Percentiles rank a stretch among this genome's conserved stretches.
phyloP scores from a whole-genome alignment of 2,329 filamentous ascomycete species.

The Scedosporium dehoogii region DNA sequence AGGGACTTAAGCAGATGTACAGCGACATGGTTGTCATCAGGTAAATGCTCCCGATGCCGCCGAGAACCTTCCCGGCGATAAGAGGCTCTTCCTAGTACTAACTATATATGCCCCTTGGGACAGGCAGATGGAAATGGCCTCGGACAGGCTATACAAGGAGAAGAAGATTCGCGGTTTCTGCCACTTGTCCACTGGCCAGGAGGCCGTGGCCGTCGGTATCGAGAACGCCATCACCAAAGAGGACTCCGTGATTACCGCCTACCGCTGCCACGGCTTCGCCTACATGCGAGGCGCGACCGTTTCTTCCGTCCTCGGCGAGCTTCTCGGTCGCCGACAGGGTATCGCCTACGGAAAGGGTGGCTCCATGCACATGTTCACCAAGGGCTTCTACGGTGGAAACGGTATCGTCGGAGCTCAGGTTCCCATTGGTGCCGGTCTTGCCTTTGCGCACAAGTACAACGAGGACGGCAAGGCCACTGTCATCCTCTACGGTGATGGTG shows the following conservation, averaged over 20 bases:
- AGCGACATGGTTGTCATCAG: slow-evolving; percentile 90
- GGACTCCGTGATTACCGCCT: slow-evolving; percentile 94
- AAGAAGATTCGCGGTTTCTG: slow-evolving; percentile 99
- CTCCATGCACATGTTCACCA: slow-evolving; percentile 99
- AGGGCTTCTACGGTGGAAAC: slow-evolving; percentile 97
- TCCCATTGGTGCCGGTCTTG: slow-evolving; percentile 89
- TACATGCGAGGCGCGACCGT: slow-evolving; percentile 89
- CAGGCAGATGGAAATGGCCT: slow-evolving; percentile 99
- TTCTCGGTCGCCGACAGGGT: slow-evolving; percentile 88
- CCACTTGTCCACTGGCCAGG: slow-evolving; percentile 94
- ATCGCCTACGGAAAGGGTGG: slow-evolving; percentile 98
- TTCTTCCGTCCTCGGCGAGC: slow-evolving; percentile 89
- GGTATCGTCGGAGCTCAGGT: slow-evolving; percentile 99
- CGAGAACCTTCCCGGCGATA: background rate
- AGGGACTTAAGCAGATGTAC: slow-evolving; percentile 98
- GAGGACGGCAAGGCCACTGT: slow-evolving; percentile 77
- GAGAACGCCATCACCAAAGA: slow-evolving; percentile 87
- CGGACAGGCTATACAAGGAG: slow-evolving; percentile 98
- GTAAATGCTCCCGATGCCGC: slow-evolving; percentile 37
- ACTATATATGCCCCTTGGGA: slow-evolving; percentile 5
- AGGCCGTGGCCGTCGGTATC: slow-evolving; percentile 94
- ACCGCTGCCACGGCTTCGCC: slow-evolving; percentile 98
- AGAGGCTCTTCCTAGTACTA: slow-evolving; percentile 3
- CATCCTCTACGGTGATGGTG: slow-evolving; percentile 93
- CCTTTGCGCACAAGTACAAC: slow-evolving; percentile 94